Conservation (phyloP, 2,329 filamentous ascomycete species). For the Sclerotinia minor region DNA sequence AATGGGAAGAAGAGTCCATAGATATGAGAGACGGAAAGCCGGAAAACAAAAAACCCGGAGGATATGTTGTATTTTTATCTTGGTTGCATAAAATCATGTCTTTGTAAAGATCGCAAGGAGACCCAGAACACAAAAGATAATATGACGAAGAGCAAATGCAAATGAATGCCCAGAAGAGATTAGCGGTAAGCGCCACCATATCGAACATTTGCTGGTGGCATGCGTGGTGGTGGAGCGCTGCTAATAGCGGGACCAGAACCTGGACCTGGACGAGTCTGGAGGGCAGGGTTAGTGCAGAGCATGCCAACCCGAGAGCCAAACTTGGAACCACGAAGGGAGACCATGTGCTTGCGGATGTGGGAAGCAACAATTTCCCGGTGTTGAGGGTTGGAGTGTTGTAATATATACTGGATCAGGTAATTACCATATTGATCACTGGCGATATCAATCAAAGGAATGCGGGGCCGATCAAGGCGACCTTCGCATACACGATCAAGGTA, state of each 20-base stretch:
- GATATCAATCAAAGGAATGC: slow-evolving; percentile 96
- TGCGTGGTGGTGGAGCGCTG: slow-evolving; percentile 50
- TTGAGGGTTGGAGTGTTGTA: slow-evolving; percentile 82
- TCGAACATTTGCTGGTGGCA: slow-evolving; percentile 56
- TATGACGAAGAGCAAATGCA: slow-evolving; percentile 35
- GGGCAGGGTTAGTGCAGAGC: slow-evolving; percentile 95
- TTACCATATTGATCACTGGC: slow-evolving; percentile 98
- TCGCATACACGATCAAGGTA: slow-evolving; percentile 95
- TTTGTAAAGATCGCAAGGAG: slow-evolving; percentile 39
- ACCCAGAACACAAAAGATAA: slow-evolving; percentile 37
- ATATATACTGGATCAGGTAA: slow-evolving; percentile 95
- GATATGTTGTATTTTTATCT: slow-evolving; percentile 41
- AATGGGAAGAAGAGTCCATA: slow-evolving; percentile 40
- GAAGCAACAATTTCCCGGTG: slow-evolving; percentile 91
- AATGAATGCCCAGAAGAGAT: slow-evolving; percentile 33
- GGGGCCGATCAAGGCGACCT: slow-evolving; percentile 83
- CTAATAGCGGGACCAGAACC: slow-evolving; percentile 68
- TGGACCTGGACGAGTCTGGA: slow-evolving; percentile 84
- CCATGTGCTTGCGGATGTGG: slow-evolving; percentile 99
- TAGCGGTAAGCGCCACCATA: slow-evolving; percentile 61
- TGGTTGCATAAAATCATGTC: slow-evolving; percentile 38
- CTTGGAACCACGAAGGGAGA: slow-evolving; percentile 95
- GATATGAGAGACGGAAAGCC: slow-evolving; percentile 42
- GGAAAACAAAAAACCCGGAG: slow-evolving; percentile 35
- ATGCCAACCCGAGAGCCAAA: slow-evolving; percentile 98